A percentile compares a stretch with the other conserved stretches of the same genome.
These are phyloP conservation scores for Argentina anserina DNA, from an alignment of 306 rosid species.

Conservation along the genomic window DNA sequence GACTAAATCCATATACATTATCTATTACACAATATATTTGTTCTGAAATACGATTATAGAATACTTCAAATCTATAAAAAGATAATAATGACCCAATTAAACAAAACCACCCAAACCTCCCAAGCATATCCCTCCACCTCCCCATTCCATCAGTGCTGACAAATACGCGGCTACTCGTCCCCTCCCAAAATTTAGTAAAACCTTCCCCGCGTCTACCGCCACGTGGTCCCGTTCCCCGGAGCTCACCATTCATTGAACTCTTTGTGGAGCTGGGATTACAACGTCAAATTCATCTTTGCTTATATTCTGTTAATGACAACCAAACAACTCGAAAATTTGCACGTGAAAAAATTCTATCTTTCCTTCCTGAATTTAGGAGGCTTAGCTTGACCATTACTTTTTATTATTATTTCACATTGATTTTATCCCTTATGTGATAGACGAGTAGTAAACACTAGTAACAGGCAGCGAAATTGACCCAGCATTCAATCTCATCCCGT, in stretches of 20 bases:
- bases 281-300: not conserved
- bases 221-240: not conserved
- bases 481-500: not conserved
- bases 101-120: not conserved
- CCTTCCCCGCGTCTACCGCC: not conserved
- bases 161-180: conserved; percentile 7
- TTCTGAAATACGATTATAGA: too few species aligned
- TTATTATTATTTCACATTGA: too few species aligned
- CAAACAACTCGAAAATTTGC: not conserved
- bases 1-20: too few species aligned
- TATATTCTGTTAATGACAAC: not conserved
- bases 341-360: conserved; percentile 1
- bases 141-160: not conserved
- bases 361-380: not conserved
- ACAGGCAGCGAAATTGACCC: not conserved
- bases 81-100: not conserved
- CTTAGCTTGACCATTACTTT: not conserved
- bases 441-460: not conserved
- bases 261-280: not conserved
- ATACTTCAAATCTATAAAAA: too few species aligned
- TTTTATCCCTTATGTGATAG: not conserved
- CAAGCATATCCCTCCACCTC: conserved; percentile 5
- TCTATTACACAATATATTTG: too few species aligned
- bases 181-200: not conserved
- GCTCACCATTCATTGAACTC: not conserved